A percentile compares a stretch with the other conserved stretches of the same genome.
These are phyloP conservation scores for Talaromyces sp. DNA, from an alignment of 2,329 filamentous ascomycete species.

Conservation along the genomic window DNA sequence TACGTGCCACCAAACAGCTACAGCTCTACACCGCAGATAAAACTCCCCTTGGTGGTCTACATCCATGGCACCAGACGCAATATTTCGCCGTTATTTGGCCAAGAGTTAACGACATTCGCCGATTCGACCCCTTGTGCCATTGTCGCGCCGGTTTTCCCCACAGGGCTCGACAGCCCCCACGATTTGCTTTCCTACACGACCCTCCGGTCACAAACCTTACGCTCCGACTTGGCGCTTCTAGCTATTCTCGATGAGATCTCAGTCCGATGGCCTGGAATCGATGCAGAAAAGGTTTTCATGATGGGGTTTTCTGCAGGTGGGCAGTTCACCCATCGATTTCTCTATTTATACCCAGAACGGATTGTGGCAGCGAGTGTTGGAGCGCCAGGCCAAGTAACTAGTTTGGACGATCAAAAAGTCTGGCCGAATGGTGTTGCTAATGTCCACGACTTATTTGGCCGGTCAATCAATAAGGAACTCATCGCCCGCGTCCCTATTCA, in stretches of 20 bases:
- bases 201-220: conserved; percentile 17
- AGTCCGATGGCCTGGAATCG: conserved; percentile 22
- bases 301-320: conserved; percentile 28
- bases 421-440: conserved; percentile 4
- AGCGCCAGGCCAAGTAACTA: conserved; percentile 24
- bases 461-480: neutral
- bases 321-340: conserved; percentile 27
- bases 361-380: conserved; percentile 24
- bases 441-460: neutral
- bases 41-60: conserved; percentile 22
- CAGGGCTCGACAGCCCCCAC: conserved; percentile 23
- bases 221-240: conserved; percentile 22
- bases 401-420: conserved; percentile 15
- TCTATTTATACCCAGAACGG: conserved; percentile 27
- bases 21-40: neutral
- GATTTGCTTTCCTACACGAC: conserved; percentile 26
- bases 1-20: conserved; percentile 22
- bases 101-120: conserved; percentile 17
- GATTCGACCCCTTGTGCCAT: conserved; percentile 21
- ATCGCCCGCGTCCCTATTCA: neutral
- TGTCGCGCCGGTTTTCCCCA: conserved; percentile 25
- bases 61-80: conserved; percentile 26
- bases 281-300: conserved; percentile 21
- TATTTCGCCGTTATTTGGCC: conserved; percentile 9
- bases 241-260: conserved; percentile 26